Percentiles rank a stretch among this genome's conserved stretches.
phyloP scores from a whole-genome alignment of 176 grass and related monocot species.

The Avena atlantica region DNA sequence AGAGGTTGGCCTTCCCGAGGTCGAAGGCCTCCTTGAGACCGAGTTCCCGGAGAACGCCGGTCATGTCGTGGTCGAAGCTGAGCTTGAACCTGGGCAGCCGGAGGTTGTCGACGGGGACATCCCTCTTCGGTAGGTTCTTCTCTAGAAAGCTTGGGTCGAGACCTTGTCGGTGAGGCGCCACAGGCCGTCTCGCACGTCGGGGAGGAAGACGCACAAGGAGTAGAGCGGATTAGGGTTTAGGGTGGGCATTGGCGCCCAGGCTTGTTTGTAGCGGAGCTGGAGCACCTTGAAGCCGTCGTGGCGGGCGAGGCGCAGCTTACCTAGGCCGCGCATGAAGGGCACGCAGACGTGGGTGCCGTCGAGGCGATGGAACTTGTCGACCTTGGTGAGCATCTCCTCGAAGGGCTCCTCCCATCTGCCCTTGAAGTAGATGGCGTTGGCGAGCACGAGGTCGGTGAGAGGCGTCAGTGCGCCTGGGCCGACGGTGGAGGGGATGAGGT shows the following conservation, averaged over 20 bases:
- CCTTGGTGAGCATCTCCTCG: background rate
- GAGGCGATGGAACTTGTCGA: slow-evolving; percentile 33
- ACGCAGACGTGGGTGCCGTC: slow-evolving; percentile 9
- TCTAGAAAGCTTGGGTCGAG: background rate
- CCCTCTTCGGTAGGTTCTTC: background rate
- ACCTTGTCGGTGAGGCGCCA: background rate
- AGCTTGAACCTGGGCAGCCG: background rate
- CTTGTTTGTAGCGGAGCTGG: background rate
- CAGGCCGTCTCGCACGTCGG: background rate
- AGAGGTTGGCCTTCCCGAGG: background rate
- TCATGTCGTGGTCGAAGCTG: background rate
- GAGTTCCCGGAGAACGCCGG: background rate
- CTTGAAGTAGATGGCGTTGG: slow-evolving; percentile 53
- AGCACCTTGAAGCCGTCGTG: slow-evolving; percentile 47
- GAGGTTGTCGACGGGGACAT: background rate
- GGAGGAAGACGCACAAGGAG: slow-evolving; percentile 46
- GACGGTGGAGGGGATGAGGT: slow-evolving; percentile 18
- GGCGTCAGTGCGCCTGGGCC: background rate
- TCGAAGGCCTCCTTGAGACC: slow-evolving; percentile 1
- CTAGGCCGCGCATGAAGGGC: slow-evolving; percentile 6
- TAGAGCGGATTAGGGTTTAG: no score
- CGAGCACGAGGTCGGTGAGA: slow-evolving; percentile 6
- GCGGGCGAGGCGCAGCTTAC: background rate
- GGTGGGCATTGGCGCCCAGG: no score
- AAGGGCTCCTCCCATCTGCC: slow-evolving; percentile 30